Evolutionary conservation across 2,329 filamentous ascomycete genomes (phyloP).

Genomic region (Penicillium expansum): DNA sequence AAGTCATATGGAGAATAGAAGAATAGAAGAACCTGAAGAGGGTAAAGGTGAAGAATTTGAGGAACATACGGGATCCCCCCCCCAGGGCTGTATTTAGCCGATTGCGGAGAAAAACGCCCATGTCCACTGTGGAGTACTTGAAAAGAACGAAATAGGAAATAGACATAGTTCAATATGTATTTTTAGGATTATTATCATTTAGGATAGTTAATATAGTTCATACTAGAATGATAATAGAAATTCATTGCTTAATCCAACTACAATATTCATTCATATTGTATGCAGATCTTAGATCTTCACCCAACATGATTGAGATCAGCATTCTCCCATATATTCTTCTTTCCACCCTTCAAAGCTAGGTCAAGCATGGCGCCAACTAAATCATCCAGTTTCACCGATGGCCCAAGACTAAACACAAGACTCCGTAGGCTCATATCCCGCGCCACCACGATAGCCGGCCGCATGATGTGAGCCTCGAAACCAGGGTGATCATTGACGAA

Average conservation of each 20-base stretch:
- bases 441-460: conserved; percentile 17
- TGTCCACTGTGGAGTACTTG: background rate
- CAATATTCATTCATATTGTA: background rate
- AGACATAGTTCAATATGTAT: background rate
- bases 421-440: conserved; percentile 7
- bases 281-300: background rate
- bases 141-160: background rate
- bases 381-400: conserved; percentile 16
- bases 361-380: conserved; percentile 16
- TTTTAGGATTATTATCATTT: no score
- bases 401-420: conserved; percentile 10
- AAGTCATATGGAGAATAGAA: background rate
- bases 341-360: conserved; percentile 15
- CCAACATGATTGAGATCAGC: background rate
- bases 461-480: conserved; percentile 23
- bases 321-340: conserved; percentile 16
- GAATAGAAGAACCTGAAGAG: background rate
- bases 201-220: background rate
- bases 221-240: background rate
- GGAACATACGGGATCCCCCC: background rate
- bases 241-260: background rate
- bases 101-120: conserved; percentile 1
- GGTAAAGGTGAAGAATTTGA: background rate
- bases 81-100: background rate
- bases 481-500: conserved; percentile 3